These are phyloP conservation scores for Ceratobasidium sp. DNA, from an alignment of 1,284 basidiomycete species.

Conservation along the genomic window DNA sequence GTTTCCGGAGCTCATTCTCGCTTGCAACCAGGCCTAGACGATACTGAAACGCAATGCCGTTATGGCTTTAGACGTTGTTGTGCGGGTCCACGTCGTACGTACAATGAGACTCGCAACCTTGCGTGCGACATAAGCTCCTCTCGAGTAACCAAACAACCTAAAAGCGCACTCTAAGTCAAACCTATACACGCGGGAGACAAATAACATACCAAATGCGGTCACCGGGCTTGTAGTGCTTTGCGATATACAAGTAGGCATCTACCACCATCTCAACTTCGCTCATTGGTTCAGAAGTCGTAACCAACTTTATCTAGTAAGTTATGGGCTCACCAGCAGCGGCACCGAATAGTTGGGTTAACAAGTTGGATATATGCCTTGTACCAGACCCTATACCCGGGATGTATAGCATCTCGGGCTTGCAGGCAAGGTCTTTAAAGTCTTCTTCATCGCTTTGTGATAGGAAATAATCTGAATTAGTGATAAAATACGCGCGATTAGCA, in stretches of 20 bases:
- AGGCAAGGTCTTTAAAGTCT: too few species aligned
- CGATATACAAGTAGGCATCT: slow-evolving; percentile 28
- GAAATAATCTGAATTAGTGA: slow-evolving; percentile 1
- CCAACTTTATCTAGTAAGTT: neutral
- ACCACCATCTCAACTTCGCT: slow-evolving; percentile 24
- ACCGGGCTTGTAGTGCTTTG: slow-evolving; percentile 12
- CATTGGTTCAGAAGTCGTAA: neutral
- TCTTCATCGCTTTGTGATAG: neutral
- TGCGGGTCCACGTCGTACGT: neutral
- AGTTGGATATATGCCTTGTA: slow-evolving; percentile 27
- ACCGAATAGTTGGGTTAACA: slow-evolving; percentile 28
- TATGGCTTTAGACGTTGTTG: neutral
- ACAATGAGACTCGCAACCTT: slow-evolving; percentile 47
- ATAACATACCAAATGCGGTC: slow-evolving; percentile 28
- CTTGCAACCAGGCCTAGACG: slow-evolving; percentile 11
- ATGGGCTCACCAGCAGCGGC: slow-evolving; percentile 12
- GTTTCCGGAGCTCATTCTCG: slow-evolving; percentile 11
- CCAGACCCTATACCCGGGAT: slow-evolving; percentile 36
- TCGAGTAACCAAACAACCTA: slow-evolving; percentile 38
- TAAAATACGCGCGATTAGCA: too few species aligned
- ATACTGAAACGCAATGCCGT: neutral
- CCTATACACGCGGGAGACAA: neutral
- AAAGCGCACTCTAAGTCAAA: neutral
- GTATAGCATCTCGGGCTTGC: slow-evolving; percentile 5
- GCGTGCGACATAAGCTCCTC: slow-evolving; percentile 46